Evolutionary conservation across 352 stramenopile genomes (phyloP).

Genomic region (Pythium apleroticum): DNA sequence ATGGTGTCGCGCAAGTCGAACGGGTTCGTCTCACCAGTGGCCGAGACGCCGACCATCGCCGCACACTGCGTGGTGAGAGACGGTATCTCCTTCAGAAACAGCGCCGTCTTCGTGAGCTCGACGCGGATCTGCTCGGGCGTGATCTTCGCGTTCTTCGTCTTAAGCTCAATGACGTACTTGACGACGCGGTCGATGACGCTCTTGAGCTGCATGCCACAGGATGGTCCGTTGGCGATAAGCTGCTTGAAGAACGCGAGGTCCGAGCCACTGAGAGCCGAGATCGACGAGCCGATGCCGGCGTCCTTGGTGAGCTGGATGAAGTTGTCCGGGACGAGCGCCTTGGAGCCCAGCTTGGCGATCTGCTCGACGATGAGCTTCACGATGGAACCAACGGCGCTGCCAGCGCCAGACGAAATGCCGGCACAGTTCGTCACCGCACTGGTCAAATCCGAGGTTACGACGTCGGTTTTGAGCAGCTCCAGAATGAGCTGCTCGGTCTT

Average conservation of each 20-base stretch:
- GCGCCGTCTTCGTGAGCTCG: slow-evolving; percentile 32
- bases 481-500: slow-evolving; percentile 33
- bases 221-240: slow-evolving; percentile 9
- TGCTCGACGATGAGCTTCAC: slow-evolving; percentile 29
- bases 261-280: not conserved
- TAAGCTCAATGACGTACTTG: slow-evolving; percentile 9
- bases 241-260: slow-evolving; percentile 14
- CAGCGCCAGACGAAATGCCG: slow-evolving; percentile 28
- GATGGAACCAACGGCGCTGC: slow-evolving; percentile 18
- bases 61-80: slow-evolving; percentile 43
- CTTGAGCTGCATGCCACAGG: slow-evolving; percentile 23
- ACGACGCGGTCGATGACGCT: slow-evolving; percentile 16
- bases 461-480: slow-evolving; percentile 41
- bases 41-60: not conserved
- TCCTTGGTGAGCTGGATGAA: slow-evolving; percentile 10
- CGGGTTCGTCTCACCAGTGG: not conserved
- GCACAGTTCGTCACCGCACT: slow-evolving; percentile 37
- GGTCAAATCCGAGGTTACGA: slow-evolving; percentile 43
- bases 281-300: not conserved
- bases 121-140: slow-evolving; percentile 33
- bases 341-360: slow-evolving; percentile 3
- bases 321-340: not conserved
- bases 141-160: slow-evolving; percentile 12
- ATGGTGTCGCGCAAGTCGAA: slow-evolving; percentile 34
- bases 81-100: slow-evolving; percentile 49